Percentiles rank a stretch among this genome's conserved stretches.
Evolutionary conservation across 148 eudicot genomes (phyloP).

Genomic region (Tetragonia tetragonoides): DNA sequence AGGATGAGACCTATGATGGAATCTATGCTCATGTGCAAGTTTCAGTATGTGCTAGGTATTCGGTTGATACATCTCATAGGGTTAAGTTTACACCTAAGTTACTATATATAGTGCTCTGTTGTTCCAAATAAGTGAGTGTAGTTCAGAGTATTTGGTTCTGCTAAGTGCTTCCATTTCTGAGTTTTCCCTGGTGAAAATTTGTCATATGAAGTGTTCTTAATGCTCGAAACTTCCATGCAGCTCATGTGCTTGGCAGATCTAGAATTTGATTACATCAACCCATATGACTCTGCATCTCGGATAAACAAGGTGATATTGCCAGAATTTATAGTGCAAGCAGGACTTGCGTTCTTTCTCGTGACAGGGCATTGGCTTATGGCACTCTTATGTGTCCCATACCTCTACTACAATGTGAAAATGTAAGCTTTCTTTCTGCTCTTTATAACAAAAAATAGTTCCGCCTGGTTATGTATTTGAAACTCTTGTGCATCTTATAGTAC

Average conservation of each 20-base stretch:
- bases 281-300: constrained; percentile 86
- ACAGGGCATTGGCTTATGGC: constrained; percentile 95
- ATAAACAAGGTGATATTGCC: constrained; percentile 75
- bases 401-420: constrained; percentile 80
- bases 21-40: too few species aligned
- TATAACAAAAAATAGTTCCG: neutral
- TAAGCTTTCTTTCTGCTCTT: constrained; percentile 42
- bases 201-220: constrained; percentile 15
- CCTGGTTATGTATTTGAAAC: neutral
- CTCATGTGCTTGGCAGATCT: constrained; percentile 95
- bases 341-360: constrained; percentile 62
- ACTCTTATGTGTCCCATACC: constrained; percentile 68
- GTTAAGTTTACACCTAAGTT: too few species aligned
- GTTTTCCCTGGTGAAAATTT: too few species aligned
- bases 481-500: constrained; percentile 8
- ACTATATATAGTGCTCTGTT: too few species aligned
- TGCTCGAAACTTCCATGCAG: constrained; percentile 45
- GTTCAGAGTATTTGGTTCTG: neutral
- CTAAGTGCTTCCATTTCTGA: neutral
- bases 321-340: constrained; percentile 75
- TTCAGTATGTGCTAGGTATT: too few species aligned
- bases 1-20: too few species aligned
- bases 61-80: too few species aligned
- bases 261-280: constrained; percentile 94
- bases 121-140: too few species aligned